These are phyloP conservation scores for Coriaria nepalensis DNA, from an alignment of 306 rosid species.

Conservation along the genomic window DNA sequence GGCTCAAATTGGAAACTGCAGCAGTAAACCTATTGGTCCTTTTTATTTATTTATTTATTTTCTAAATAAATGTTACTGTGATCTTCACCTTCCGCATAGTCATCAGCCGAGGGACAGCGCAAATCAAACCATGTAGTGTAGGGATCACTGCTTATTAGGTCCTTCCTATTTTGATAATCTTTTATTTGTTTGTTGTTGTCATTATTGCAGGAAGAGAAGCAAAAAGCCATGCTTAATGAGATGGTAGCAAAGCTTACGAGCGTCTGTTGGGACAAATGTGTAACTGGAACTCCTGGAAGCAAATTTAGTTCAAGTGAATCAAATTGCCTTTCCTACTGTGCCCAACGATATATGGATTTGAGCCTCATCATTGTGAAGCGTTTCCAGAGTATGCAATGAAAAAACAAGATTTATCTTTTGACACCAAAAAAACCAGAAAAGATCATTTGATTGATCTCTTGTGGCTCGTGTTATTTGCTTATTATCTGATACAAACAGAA, in stretches of 20 bases:
- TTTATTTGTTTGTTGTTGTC: not conserved
- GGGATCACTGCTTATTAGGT: too few relatives aligned
- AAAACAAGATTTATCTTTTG: not conserved
- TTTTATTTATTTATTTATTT: too few relatives aligned
- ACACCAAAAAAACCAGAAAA: too few relatives aligned
- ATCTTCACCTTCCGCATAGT: too few relatives aligned
- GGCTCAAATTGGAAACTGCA: too few relatives aligned
- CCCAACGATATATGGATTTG: slow-evolving; percentile 72
- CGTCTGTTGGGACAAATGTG: slow-evolving; percentile 87
- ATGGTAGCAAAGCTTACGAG: slow-evolving; percentile 79
- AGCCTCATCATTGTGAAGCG: slow-evolving; percentile 56
- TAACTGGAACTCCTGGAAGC: slow-evolving; percentile 68
- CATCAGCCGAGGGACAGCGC: too few relatives aligned
- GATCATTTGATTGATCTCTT: too few relatives aligned
- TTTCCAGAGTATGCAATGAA: slow-evolving; percentile 56
- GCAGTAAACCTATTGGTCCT: too few relatives aligned
- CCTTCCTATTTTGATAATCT: not conserved
- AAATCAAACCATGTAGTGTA: too few relatives aligned
- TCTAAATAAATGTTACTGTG: too few relatives aligned
- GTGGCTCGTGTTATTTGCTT: not conserved
- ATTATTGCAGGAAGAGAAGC: slow-evolving; percentile 67
- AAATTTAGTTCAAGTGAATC: slow-evolving; percentile 79
- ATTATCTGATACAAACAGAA: not conserved
- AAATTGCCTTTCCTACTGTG: slow-evolving; percentile 64
- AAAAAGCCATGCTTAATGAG: slow-evolving; percentile 62